Conservation (phyloP, 495 filamentous ascomycete species). For the Aspergillus indologenus region DNA sequence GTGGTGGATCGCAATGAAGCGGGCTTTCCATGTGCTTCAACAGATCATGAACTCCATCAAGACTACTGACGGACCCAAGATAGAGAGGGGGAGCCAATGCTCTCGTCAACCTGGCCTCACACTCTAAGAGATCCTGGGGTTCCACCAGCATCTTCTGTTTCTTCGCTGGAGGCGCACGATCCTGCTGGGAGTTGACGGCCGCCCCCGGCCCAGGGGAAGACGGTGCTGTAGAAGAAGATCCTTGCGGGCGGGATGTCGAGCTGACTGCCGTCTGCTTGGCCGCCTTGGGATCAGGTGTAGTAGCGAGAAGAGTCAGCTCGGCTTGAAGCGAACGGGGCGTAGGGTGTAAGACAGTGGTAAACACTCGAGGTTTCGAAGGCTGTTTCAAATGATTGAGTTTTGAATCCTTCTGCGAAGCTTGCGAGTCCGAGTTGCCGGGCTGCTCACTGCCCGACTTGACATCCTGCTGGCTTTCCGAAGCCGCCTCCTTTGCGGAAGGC, state of each 20-base stretch:
- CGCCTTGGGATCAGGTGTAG: constrained; percentile 59
- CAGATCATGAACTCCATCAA: constrained; percentile 63
- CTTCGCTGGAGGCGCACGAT: constrained; percentile 58
- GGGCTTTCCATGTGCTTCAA: constrained; percentile 70
- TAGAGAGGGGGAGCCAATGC: constrained; percentile 71
- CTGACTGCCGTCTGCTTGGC: constrained; percentile 42
- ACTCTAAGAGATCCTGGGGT: constrained; percentile 62
- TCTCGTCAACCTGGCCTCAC: constrained; percentile 67
- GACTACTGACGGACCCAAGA: constrained; percentile 66
- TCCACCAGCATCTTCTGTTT: constrained; percentile 77
- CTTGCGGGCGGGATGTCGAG: constrained; percentile 40
- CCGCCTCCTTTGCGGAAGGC: constrained; percentile 31
- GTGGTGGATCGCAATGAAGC: constrained; percentile 68
- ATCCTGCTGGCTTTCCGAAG: constrained; percentile 23
- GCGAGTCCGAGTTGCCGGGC: constrained; percentile 29
- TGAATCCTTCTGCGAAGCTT: constrained; percentile 47
- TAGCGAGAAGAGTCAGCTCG: constrained; percentile 73
- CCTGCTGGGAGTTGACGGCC: constrained; percentile 46
- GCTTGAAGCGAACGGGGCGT: constrained; percentile 69
- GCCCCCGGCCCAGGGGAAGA: constrained; percentile 70
- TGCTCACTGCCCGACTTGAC: constrained; percentile 26
- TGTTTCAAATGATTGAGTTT: constrained; percentile 46
- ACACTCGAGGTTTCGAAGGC: constrained; percentile 58
- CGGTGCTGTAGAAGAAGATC: constrained; percentile 49
- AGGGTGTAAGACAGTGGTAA: constrained; percentile 80